Conservation (phyloP, 2,329 filamentous ascomycete species). For the Cercospora berteroae region DNA sequence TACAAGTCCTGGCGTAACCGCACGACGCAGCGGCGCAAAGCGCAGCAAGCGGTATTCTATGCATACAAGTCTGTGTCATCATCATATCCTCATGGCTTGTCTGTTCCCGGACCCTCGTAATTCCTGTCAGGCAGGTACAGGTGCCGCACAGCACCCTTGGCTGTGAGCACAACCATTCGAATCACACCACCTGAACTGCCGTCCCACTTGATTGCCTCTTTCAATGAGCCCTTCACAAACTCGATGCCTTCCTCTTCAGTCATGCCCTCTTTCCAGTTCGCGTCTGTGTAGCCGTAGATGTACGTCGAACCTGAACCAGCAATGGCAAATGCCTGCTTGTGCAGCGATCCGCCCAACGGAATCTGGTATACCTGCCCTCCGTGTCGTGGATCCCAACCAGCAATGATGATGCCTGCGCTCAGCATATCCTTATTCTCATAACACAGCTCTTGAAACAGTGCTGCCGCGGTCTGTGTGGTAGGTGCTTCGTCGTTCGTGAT, state of each 20-base stretch:
- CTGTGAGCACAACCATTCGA: slow-evolving; percentile 92
- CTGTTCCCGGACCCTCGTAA: slow-evolving; percentile 70
- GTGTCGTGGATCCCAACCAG: slow-evolving; percentile 93
- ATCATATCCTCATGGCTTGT: slow-evolving; percentile 28
- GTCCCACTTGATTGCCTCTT: slow-evolving; percentile 99
- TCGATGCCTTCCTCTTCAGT: slow-evolving; percentile 83
- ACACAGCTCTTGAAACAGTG: slow-evolving; percentile 96
- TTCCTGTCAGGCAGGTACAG: slow-evolving; percentile 91
- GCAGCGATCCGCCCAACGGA: slow-evolving; percentile 89
- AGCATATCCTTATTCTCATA: slow-evolving; percentile 95
- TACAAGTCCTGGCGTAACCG: slow-evolving; percentile 5
- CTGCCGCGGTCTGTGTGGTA: slow-evolving; percentile 90
- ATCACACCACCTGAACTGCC: slow-evolving; percentile 98
- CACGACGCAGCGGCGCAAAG: neutral
- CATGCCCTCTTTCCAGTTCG: slow-evolving; percentile 94
- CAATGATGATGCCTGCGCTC: slow-evolving; percentile 95
- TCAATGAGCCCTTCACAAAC: slow-evolving; percentile 88
- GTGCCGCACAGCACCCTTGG: slow-evolving; percentile 84
- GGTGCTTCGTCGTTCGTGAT: slow-evolving; percentile 86
- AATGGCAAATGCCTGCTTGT: slow-evolving; percentile 96
- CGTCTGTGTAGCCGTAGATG: slow-evolving; percentile 98
- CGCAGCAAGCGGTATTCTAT: neutral
- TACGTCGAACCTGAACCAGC: slow-evolving; percentile 97
- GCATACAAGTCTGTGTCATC: slow-evolving; percentile 10
- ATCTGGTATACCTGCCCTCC: slow-evolving; percentile 98